phyloP scores from a whole-genome alignment of 1,139 yeast genomes.

The Candida sp. region DNA sequence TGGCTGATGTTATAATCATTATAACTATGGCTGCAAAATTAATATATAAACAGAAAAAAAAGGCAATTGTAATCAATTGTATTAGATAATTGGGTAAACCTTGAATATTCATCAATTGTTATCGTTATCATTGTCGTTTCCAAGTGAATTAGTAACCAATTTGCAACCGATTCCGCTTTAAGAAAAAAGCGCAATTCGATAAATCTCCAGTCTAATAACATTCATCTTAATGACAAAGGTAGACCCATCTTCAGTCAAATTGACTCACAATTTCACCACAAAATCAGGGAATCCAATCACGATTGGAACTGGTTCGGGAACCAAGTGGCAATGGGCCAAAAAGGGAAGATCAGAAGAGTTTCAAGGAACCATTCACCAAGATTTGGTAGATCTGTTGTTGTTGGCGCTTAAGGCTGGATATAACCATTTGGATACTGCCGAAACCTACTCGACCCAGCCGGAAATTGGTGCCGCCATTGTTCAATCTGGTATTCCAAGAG shows the following conservation, averaged over 20 bases:
- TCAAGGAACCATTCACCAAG: constrained; percentile 21
- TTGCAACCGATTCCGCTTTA: no score
- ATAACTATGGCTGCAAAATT: no score
- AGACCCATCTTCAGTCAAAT: constrained; percentile 4
- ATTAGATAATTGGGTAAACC: no score
- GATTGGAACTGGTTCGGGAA: constrained; percentile 63
- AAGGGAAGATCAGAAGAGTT: constrained; percentile 31
- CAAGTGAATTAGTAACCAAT: neutral
- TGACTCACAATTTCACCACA: constrained; percentile 21
- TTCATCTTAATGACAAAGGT: neutral
- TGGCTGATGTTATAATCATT: no score
- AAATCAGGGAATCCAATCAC: constrained; percentile 36
- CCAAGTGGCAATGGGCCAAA: constrained; percentile 55
- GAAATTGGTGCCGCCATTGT: constrained; percentile 59
- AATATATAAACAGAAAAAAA: no score
- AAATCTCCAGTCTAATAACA: neutral
- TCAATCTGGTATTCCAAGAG: constrained; percentile 42
- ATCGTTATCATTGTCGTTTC: no score
- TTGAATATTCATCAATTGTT: no score
- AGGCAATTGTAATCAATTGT: no score
- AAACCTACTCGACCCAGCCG: constrained; percentile 58
- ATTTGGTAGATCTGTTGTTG: constrained; percentile 42
- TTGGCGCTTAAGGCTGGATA: constrained; percentile 47
- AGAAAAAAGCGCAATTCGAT: neutral
- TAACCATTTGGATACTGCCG: constrained; percentile 65